Base-by-base conservation (phyloP, 257 asterid genomes). In the Nyctanthes arbortristis region DNA sequence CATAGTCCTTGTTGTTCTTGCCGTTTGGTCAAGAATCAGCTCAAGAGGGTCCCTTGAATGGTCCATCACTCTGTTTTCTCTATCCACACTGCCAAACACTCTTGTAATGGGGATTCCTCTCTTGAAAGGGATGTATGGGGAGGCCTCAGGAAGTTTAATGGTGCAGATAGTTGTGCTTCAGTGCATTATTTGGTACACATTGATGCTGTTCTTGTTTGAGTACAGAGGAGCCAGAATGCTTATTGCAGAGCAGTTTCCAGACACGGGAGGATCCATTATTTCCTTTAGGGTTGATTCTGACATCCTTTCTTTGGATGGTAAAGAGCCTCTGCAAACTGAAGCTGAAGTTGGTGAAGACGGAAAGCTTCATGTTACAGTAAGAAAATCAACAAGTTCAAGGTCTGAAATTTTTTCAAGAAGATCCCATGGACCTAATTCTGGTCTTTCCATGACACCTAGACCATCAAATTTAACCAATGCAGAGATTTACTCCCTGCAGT, bases 291-390 rank as follows among this genome's bases (percentile, higher is more conserved):
- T 88, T 10, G 96, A 88, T 36, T 86, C 96, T 3, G 96, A 86
- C 47, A 74, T 88, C 18, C 13, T 86, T 6, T 86, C 93, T 0
- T 35, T 88, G 4, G 90, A 86, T 67, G 96, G 93, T 0, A 84
- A 76, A 37, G 89, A 88, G 73, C 86, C 87, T 0, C 34, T 88
- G 14, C 86, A 88, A 18, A 84, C 96, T 0, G 82, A 84, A 7
- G 87, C 96, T 10, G 93, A 88, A 52, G 73, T 86, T 36, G 88
- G 90, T 1, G 89, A 85, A 0, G 96, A 88, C 31, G 96, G 96
- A 37, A 88, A 84, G 71, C 75, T 88, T 1, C 93, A 88, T 34
- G 96, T 88, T 0, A 77, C 85, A 4, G 92, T 88, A 0, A 77
- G 96, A 6, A 88, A 81, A 66, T 82, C 88, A 0, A 75, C 86